phyloP scores from a whole-genome alignment of 805 yeast species.

The Naumovozyma dairenensis region DNA sequence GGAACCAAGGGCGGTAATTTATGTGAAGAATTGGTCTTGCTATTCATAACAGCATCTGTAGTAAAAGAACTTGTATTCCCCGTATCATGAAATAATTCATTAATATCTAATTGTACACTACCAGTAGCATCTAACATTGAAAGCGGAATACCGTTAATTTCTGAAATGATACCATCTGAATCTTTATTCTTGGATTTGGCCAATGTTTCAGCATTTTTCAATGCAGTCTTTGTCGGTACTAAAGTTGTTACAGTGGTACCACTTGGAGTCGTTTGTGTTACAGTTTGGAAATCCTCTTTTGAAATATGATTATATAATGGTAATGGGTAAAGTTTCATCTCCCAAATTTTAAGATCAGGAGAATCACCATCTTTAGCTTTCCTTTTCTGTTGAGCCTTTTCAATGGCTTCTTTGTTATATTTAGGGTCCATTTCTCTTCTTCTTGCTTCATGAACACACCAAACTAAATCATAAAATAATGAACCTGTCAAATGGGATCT shows the following conservation, averaged over 20 bases:
- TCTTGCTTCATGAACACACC: conserved; percentile 92
- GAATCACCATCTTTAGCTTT: conserved; percentile 13
- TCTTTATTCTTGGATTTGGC: conserved; percentile 19
- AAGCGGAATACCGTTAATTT: conserved; percentile 60
- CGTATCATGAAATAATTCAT: no score
- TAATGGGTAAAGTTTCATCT: conserved; percentile 52
- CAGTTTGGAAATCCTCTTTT: conserved; percentile 77
- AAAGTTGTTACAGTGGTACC: conserved; percentile 87
- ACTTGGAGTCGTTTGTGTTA: conserved; percentile 79
- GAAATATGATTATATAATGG: conserved; percentile 89
- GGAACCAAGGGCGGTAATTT: no score
- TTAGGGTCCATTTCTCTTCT: conserved; percentile 46
- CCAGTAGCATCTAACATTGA: conserved; percentile 76
- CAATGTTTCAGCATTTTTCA: conserved; percentile 30
- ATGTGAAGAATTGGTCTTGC: no score
- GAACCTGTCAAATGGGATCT: conserved; percentile 89
- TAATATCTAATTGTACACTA: conserved; percentile 37
- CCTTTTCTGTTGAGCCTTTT: conserved; percentile 29
- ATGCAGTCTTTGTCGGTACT: conserved; percentile 76
- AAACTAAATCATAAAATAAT: conserved; percentile 79
- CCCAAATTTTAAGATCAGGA: conserved; percentile 8
- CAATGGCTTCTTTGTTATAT: conserved; percentile 24
- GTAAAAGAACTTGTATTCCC: no score
- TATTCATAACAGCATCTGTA: no score
- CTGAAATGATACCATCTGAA: conserved; percentile 31